Percentiles rank a stretch among this genome's conserved stretches.
phyloP scores from a whole-genome alignment of 768 basidiomycete genomes.

The Naganishia friedmannii region DNA sequence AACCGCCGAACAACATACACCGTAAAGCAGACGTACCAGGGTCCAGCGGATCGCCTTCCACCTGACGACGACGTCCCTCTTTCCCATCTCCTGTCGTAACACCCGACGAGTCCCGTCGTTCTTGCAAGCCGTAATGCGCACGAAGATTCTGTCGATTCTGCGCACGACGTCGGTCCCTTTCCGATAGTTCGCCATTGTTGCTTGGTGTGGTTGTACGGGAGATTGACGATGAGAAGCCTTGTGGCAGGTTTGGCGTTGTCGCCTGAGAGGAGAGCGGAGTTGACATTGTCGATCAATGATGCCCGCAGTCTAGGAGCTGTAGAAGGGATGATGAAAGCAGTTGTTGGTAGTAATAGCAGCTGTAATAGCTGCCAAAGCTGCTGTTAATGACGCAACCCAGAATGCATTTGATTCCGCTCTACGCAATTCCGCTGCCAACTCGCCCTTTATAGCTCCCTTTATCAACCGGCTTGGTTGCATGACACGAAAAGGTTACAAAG shows the following conservation, averaged over 20 bases:
- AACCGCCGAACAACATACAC: neutral
- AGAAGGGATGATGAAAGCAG: no score
- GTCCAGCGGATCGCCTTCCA: constrained; percentile 22
- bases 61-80: neutral
- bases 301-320: no score
- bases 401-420: no score
- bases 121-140: constrained; percentile 30
- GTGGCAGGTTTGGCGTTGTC: neutral
- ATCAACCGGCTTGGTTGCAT: no score
- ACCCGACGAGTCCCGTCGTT: constrained; percentile 1
- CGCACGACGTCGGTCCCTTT: constrained; percentile 23
- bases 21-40: constrained; percentile 1
- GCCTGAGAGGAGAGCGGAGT: neutral
- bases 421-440: no score
- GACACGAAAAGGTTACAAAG: no score
- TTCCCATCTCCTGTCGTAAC: neutral
- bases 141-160: constrained; percentile 32
- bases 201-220: constrained; percentile 30
- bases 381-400: no score
- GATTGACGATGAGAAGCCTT: constrained; percentile 31
- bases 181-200: constrained; percentile 31
- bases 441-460: no score
- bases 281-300: neutral
- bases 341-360: no score
- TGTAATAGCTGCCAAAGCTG: no score